These are phyloP conservation scores for Ceratocystis cacaofunesta DNA, from an alignment of 2,329 filamentous ascomycete species.

Conservation along the genomic window DNA sequence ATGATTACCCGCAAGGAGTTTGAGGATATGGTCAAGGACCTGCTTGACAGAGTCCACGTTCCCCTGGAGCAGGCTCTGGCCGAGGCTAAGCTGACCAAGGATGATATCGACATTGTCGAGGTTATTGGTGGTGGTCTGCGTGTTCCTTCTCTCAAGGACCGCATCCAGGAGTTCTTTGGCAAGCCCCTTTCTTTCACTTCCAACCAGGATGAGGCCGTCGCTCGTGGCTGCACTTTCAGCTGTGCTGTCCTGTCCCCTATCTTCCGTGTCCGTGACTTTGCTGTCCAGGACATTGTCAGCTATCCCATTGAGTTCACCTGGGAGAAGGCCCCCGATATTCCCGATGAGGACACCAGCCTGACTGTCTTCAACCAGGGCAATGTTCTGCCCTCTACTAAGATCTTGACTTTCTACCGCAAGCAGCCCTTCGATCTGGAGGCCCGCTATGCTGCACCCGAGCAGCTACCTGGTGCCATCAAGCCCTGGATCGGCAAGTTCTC, in stretches of 20 bases:
- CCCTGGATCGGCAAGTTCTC: constrained; percentile 97
- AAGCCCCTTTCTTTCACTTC: constrained; percentile 89
- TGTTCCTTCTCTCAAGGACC: constrained; percentile 82
- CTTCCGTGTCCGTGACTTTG: constrained; percentile 96
- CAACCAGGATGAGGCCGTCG: constrained; percentile 95
- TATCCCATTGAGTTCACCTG: constrained; percentile 98
- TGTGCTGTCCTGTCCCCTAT: constrained; percentile 94
- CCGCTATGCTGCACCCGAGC: constrained; percentile 74
- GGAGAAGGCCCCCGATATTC: constrained; percentile 97
- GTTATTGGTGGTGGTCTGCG: constrained; percentile 89
- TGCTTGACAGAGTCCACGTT: constrained; percentile 55
- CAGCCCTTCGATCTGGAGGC: constrained; percentile 94
- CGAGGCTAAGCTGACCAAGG: constrained; percentile 79
- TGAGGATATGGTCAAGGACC: constrained; percentile 74
- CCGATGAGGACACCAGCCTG: constrained; percentile 92
- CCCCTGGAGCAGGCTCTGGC: constrained; percentile 84
- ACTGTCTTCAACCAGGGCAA: constrained; percentile 97
- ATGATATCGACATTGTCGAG: constrained; percentile 88
- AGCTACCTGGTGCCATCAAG: constrained; percentile 74
- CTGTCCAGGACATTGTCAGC: constrained; percentile 91
- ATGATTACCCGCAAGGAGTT: constrained; percentile 91
- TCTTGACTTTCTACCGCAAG: constrained; percentile 97
- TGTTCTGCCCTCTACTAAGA: constrained; percentile 95
- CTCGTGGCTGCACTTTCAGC: constrained; percentile 90
- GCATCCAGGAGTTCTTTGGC: constrained; percentile 79